A percentile compares a stretch with the other conserved stretches of the same genome.
phyloP scores from a whole-genome alignment of 2,329 filamentous ascomycete species.

The Apiospora saccharicola region DNA sequence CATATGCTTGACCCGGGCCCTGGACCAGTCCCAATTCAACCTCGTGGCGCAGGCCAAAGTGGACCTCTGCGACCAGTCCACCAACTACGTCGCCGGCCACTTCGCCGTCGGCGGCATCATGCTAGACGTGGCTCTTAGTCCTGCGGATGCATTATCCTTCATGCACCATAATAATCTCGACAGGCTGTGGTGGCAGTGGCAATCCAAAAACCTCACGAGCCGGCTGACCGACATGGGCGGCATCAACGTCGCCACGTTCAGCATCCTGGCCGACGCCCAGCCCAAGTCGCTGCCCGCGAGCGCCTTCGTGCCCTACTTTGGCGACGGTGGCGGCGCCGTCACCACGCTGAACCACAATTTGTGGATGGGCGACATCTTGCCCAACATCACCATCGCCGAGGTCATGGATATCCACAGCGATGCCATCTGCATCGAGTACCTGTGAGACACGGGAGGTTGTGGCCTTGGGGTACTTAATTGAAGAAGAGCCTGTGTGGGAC shows the following conservation, averaged over 20 bases:
- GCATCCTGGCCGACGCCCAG: neutral
- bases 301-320: neutral
- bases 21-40: slow-evolving; percentile 13
- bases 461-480: no score
- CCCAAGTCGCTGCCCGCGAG: neutral
- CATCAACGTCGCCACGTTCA: slow-evolving; percentile 2
- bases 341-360: slow-evolving; percentile 40
- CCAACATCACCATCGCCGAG: slow-evolving; percentile 39
- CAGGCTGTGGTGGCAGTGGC: slow-evolving; percentile 33
- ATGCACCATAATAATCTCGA: slow-evolving; percentile 42
- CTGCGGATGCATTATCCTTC: slow-evolving; percentile 41
- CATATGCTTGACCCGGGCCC: neutral
- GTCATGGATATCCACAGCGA: slow-evolving; percentile 36
- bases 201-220: neutral
- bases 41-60: neutral
- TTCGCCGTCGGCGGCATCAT: neutral
- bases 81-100: neutral
- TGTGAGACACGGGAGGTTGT: no score
- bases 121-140: slow-evolving; percentile 23
- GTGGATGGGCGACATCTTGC: slow-evolving; percentile 36
- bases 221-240: slow-evolving; percentile 20
- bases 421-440: slow-evolving; percentile 37
- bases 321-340: slow-evolving; percentile 28
- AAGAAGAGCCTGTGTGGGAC: no score
- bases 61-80: neutral